Evolutionary conservation across 345 rosid species (phyloP).

Genomic region (Heritiera littoralis): DNA sequence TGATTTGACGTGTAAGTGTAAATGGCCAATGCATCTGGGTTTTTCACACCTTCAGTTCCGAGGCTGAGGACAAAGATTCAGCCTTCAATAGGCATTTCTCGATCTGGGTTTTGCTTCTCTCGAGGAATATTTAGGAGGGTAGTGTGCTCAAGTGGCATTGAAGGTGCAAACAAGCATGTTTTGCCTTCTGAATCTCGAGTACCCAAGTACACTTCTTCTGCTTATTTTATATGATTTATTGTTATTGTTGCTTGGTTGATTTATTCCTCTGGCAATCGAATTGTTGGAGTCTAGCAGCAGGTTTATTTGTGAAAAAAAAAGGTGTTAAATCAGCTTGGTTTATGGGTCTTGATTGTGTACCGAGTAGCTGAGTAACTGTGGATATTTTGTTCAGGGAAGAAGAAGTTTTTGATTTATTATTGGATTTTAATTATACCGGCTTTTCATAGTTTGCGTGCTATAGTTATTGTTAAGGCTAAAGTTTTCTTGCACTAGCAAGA

Average conservation of each 20-base stretch:
- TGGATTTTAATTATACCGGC: neutral
- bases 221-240: constrained; percentile 13
- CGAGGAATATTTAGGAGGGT: constrained; percentile 47
- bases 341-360: constrained; percentile 8
- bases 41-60: constrained; percentile 63
- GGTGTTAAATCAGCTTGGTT: neutral
- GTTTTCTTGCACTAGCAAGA: constrained; percentile 20
- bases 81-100: constrained; percentile 50
- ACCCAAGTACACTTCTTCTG: constrained; percentile 47
- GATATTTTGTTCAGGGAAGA: constrained; percentile 12
- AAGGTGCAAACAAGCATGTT: constrained; percentile 45
- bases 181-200: constrained; percentile 54
- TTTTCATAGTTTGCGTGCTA: neutral
- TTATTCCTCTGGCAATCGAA: neutral
- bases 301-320: constrained; percentile 14
- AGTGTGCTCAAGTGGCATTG: constrained; percentile 51
- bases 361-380: neutral
- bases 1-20: neutral
- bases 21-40: constrained; percentile 88
- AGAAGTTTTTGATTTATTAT: neutral
- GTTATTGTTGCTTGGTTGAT: neutral
- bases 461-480: neutral
- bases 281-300: constrained; percentile 4
- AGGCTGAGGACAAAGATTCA: constrained; percentile 42
- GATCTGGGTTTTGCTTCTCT: constrained; percentile 64